These are phyloP conservation scores for Phaeosphaeriaceae sp. DNA, from an alignment of 2,329 filamentous ascomycete genomes.

Conservation along the genomic window DNA sequence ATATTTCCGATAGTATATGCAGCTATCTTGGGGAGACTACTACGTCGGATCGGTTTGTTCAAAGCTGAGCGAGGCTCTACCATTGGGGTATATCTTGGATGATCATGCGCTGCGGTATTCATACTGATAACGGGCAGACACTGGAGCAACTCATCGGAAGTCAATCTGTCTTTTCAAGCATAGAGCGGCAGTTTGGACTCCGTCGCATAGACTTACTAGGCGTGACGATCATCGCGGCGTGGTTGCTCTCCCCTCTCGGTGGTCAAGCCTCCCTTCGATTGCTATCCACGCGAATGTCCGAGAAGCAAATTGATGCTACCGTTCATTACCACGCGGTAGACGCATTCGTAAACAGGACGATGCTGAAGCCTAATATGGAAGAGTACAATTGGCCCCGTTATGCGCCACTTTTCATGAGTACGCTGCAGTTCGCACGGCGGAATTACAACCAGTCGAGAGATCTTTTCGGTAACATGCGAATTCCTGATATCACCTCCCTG, in stretches of 20 bases:
- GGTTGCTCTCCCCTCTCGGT: slow-evolving; percentile 15
- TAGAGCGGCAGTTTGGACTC: slow-evolving; percentile 16
- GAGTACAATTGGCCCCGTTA: background rate
- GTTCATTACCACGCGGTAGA: background rate
- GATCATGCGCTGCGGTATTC: no score
- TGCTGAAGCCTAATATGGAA: background rate
- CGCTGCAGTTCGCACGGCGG: slow-evolving; percentile 5
- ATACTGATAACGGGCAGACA: background rate
- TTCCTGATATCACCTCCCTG: slow-evolving; percentile 1
- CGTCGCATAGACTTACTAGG: slow-evolving; percentile 11
- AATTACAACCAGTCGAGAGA: slow-evolving; percentile 5
- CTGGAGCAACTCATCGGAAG: slow-evolving; percentile 18
- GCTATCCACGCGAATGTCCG: background rate
- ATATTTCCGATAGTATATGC: slow-evolving; percentile 21
- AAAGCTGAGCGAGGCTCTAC: slow-evolving; percentile 14
- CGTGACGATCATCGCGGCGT: slow-evolving; percentile 5
- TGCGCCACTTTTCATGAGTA: slow-evolving; percentile 9
- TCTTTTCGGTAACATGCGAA: slow-evolving; percentile 6
- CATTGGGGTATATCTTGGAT: slow-evolving; percentile 7
- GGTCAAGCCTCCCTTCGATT: slow-evolving; percentile 17
- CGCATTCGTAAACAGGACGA: background rate
- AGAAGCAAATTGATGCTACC: background rate
- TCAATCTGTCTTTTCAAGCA: slow-evolving; percentile 16
- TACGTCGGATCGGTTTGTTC: slow-evolving; percentile 13
- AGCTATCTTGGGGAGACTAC: slow-evolving; percentile 14